Evolutionary conservation across 2,329 filamentous ascomycete species (phyloP), one percentile per base, ranked within the genome.

Genomic region (Aspergillus sp.): DNA sequence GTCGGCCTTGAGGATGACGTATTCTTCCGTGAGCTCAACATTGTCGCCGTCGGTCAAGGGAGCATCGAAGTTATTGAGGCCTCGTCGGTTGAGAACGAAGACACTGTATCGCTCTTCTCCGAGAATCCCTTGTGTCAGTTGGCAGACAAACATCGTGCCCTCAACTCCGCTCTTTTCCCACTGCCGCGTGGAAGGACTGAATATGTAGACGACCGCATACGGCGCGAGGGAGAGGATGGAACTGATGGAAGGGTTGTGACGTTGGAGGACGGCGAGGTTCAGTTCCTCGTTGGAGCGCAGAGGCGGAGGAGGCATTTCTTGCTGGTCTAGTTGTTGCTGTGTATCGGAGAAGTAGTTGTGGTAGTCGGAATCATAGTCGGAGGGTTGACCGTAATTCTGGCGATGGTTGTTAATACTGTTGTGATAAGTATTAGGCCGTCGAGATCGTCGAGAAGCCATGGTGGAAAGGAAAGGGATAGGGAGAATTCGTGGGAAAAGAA

Each of bases 141-240:
- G 81, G 76, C 89, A 95, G 49, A 97, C 83, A 70, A 97, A 99
- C 58, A 97, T 77, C 11, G 90, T 89, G 36, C 94, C 94, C 72
- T 96, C 92, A 10, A 92, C 82, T 51, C 86, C 88, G 43, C 82
- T 83, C 76, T 95, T 95, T 67, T 94, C 88, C 94, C 94, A 97
- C 54, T 78, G 74, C 48, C 82, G 76, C 2, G 83, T 79, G 4
- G 79, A 73, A 44, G 83, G 78, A 56, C 80, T 83, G 75, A 95
- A 94, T 45, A 82, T 82, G 77, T 96, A 97, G 60, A 96, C 82
- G 33, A 94, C 89, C 22, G 89, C 88, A 64, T 93, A 95, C 30
- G 89, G 87, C 5, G 90, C 90, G 60, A 94, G 87, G 57, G 88
- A 87, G 58, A 90, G 79, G 66, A 96, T 90, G 48, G 80, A 76